Evolutionary conservation across 805 yeast species (phyloP), one percentile per base, ranked within the genome.

Genomic region (Candida vaughaniae): DNA sequence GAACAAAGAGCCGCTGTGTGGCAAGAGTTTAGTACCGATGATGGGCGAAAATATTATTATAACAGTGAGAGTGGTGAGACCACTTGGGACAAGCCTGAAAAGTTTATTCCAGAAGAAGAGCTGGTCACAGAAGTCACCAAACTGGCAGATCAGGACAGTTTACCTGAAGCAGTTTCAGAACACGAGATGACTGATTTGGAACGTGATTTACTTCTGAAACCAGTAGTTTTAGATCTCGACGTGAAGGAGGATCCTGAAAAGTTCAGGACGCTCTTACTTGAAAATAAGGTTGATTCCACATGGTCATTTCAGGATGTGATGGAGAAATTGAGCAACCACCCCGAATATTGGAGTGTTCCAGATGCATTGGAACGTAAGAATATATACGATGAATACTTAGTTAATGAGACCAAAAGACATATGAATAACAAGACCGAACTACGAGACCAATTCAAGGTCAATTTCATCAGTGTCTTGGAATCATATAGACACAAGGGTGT

Each of bases 81-180:
- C 14, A 79, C 82, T 0, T 90, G 96, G 96, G 85, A 80, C 14
- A 58, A 77, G n/a, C 96, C 96, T 0, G 66, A 55, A 1, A 80
- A 71, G 22, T 66, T 76, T 12, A 29, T n/a, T 7, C 11, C 12
- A 16, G 36, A 22, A 4, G 25, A 27, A 12, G 26, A 11, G 10
- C 20, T 15, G 17, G 23, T 23, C 6, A 9, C 25, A 14, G 36
- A 36, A 5, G 25, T 19, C 5, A 33, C 34, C 22, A 41, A 40
- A 16, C 45, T 29, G 15, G 29, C 36, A 18, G 25, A 20, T 12
- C 19, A 22, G 5, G 14, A 9, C 5, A 9, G 17, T 6, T 22
- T n/a, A 4, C 3, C 20, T 6, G 34, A 30, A n/a, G 16, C 23
- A 5, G 22, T 14, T 9, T n/a, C 28, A 16, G 40, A 36, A 28